Percentiles rank a stretch among this genome's conserved stretches.
phyloP scores from a whole-genome alignment of 495 filamentous ascomycete genomes.

The Penicillium dipodomyicola region DNA sequence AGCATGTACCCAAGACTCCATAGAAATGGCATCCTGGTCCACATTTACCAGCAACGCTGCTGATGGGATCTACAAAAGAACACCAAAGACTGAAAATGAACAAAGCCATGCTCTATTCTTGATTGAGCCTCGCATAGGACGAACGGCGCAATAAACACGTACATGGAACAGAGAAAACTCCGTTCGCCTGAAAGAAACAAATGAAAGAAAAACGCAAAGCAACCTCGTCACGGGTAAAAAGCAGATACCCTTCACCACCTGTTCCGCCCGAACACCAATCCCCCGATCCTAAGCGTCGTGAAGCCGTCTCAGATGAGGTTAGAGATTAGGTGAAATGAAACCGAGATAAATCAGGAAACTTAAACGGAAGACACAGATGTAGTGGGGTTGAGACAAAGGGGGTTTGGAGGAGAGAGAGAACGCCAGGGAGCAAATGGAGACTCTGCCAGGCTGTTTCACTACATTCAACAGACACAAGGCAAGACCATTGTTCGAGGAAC shows the following conservation, averaged over 20 bases:
- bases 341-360: slow-evolving; percentile 28
- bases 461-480: slow-evolving; percentile 23
- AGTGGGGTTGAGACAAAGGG: slow-evolving; percentile 15
- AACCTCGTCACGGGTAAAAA: slow-evolving; percentile 24
- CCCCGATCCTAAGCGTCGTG: slow-evolving; percentile 31
- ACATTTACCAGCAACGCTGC: background rate
- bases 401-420: slow-evolving; percentile 7
- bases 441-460: slow-evolving; percentile 24
- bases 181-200: slow-evolving; percentile 26
- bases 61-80: background rate
- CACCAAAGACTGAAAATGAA: slow-evolving; percentile 4
- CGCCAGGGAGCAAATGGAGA: slow-evolving; percentile 11
- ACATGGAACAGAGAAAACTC: slow-evolving; percentile 29
- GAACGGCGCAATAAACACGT: slow-evolving; percentile 22
- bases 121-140: slow-evolving; percentile 14
- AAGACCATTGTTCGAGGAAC: slow-evolving; percentile 6
- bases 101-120: slow-evolving; percentile 32
- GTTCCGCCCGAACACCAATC: slow-evolving; percentile 37
- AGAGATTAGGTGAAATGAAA: slow-evolving; percentile 37
- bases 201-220: slow-evolving; percentile 22
- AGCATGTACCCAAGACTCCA: background rate
- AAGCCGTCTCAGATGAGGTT: slow-evolving; percentile 32
- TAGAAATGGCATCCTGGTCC: background rate
- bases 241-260: slow-evolving; percentile 26
- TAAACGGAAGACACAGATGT: slow-evolving; percentile 15